phyloP scores from a whole-genome alignment of 2,329 filamentous ascomycete genomes.

The Fusarium vanettenii region DNA sequence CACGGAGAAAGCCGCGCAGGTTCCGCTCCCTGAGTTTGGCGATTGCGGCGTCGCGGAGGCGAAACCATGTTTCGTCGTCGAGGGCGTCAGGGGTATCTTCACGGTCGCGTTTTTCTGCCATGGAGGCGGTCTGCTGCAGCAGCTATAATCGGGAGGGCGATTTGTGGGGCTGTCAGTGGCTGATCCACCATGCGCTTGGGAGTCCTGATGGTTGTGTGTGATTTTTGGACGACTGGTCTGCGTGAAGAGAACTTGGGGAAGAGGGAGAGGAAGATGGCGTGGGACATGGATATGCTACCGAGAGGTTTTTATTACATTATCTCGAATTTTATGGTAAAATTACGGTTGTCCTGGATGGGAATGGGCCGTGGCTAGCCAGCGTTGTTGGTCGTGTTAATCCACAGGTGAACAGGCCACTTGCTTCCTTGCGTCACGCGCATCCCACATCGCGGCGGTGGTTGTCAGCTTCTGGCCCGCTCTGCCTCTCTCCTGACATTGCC shows the following conservation, averaged over 20 bases:
- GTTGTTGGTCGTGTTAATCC: background rate
- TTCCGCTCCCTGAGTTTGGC: background rate
- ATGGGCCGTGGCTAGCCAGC: background rate
- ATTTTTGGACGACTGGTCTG: background rate
- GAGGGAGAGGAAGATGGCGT: background rate
- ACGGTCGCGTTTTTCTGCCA: background rate
- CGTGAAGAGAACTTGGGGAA: background rate
- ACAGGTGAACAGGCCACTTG: too few relatives aligned
- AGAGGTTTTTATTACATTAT: background rate
- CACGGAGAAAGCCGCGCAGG: background rate
- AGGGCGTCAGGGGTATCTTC: background rate
- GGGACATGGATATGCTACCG: background rate
- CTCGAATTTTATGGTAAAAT: background rate
- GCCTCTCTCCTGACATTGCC: background rate
- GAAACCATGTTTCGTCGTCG: background rate
- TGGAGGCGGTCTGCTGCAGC: background rate
- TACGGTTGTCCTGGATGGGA: background rate
- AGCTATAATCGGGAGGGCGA: background rate
- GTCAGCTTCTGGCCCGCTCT: background rate
- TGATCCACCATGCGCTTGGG: background rate
- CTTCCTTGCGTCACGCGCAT: too few relatives aligned
- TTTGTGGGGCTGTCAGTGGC: background rate
- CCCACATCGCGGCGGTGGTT: too few relatives aligned
- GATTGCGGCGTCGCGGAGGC: background rate
- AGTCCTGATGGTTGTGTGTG: too few relatives aligned